Evolutionary conservation across 805 yeast species (phyloP).

Genomic region (Tetrapisispora fleetii): DNA sequence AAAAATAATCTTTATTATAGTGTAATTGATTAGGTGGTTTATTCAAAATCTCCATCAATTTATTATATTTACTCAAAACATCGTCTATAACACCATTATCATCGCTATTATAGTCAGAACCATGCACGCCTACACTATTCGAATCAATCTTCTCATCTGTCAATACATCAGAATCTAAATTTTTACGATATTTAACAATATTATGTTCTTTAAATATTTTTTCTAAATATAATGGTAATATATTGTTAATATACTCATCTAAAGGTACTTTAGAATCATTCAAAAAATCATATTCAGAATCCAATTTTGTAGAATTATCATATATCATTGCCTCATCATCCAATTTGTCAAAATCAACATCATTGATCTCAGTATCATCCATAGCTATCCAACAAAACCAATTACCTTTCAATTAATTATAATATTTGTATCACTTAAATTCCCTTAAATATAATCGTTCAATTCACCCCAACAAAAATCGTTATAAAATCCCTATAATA

Average conservation of each 20-base stretch:
- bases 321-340: neutral
- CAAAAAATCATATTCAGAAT: neutral
- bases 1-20: neutral
- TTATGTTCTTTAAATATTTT: conserved; percentile 16
- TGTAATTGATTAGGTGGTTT: neutral
- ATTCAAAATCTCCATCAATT: neutral
- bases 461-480: no score
- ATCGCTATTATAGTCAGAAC: neutral
- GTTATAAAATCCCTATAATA: no score
- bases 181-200: neutral
- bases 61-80: neutral
- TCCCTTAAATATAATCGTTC: no score
- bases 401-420: neutral
- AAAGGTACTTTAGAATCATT: conserved; percentile 25
- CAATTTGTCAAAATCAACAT: neutral
- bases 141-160: conserved; percentile 11
- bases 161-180: neutral
- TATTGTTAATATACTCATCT: conserved; percentile 31
- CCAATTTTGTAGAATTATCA: neutral
- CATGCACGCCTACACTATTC: neutral
- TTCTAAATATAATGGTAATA: conserved; percentile 30
- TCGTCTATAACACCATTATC: neutral
- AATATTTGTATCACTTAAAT: no score
- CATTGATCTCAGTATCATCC: neutral
- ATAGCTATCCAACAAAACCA: neutral